phyloP scores from a whole-genome alignment of 108 stramenopile genomes.

The Licmophora abbreviata region DNA sequence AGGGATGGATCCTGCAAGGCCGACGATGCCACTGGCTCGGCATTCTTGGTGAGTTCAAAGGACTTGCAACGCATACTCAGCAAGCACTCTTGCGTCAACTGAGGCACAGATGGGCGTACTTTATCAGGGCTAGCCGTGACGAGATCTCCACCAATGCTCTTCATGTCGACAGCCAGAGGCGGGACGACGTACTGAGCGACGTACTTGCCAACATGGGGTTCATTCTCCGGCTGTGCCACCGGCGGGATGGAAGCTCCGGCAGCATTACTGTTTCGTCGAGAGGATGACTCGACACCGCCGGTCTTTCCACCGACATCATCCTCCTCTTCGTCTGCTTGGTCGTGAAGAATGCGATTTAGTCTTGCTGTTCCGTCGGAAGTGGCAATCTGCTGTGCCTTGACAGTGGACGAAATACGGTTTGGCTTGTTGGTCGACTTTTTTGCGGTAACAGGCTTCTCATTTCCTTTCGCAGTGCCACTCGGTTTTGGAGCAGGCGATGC shows the following conservation, averaged over 20 bases:
- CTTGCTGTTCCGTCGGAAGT: conserved; percentile 64
- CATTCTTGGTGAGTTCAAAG: conserved; percentile 31
- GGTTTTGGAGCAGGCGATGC: too few relatives aligned
- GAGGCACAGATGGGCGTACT: not conserved
- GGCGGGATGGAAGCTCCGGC: conserved; percentile 11
- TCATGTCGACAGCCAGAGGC: conserved; percentile 31
- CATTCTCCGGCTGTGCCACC: conserved; percentile 27
- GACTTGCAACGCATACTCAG: conserved; percentile 27
- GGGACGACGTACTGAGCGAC: conserved; percentile 37
- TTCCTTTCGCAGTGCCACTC: not conserved
- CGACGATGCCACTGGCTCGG: conserved; percentile 28
- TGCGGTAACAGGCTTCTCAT: not conserved
- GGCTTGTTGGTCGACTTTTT: too few relatives aligned
- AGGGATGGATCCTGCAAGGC: conserved; percentile 35
- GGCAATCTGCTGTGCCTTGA: conserved; percentile 42
- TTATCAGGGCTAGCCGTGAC: conserved; percentile 6
- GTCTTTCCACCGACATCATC: not conserved
- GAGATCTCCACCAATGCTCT: conserved; percentile 33
- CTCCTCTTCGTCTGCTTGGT: not conserved
- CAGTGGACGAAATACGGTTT: too few relatives aligned
- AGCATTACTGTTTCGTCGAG: not conserved
- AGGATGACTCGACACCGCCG: not conserved
- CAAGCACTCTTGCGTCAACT: conserved; percentile 38
- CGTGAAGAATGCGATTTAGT: conserved; percentile 55
- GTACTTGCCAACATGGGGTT: conserved; percentile 27